Evolutionary conservation across 2,329 filamentous ascomycete genomes (phyloP).

Genomic region (Aspergillus fructus): DNA sequence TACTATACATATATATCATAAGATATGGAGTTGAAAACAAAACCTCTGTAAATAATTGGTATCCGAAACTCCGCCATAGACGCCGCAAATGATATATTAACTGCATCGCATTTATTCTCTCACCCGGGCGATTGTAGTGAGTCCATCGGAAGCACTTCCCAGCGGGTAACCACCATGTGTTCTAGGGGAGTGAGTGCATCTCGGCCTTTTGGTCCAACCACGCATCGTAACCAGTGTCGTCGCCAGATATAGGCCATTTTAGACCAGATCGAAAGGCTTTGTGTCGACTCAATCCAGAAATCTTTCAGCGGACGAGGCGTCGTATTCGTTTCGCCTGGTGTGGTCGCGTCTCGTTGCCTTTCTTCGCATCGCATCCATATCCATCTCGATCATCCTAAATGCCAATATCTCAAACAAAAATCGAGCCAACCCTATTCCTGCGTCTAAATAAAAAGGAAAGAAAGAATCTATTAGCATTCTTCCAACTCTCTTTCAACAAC

Average conservation of each 20-base stretch:
- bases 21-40: neutral
- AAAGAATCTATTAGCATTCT: neutral
- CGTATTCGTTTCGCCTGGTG: neutral
- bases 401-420: neutral
- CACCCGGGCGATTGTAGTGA: too few species aligned
- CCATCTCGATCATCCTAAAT: neutral
- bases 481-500: too few species aligned
- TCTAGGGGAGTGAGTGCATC: neutral
- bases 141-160: too few species aligned
- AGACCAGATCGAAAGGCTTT: neutral
- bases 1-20: neutral
- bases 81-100: too few species aligned
- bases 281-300: neutral
- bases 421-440: slow-evolving; percentile 4
- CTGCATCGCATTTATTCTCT: too few species aligned
- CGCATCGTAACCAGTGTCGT: neutral
- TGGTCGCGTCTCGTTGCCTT: neutral
- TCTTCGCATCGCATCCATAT: neutral
- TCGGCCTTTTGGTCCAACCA: neutral
- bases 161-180: neutral
- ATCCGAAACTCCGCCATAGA: too few species aligned
- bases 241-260: neutral
- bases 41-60: neutral
- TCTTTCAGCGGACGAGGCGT: neutral
- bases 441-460: neutral